A percentile compares a stretch with the other conserved stretches of the same genome.
Conservation (phyloP, 495 filamentous ascomycete species). For the Talaromyces stipitatus region DNA sequence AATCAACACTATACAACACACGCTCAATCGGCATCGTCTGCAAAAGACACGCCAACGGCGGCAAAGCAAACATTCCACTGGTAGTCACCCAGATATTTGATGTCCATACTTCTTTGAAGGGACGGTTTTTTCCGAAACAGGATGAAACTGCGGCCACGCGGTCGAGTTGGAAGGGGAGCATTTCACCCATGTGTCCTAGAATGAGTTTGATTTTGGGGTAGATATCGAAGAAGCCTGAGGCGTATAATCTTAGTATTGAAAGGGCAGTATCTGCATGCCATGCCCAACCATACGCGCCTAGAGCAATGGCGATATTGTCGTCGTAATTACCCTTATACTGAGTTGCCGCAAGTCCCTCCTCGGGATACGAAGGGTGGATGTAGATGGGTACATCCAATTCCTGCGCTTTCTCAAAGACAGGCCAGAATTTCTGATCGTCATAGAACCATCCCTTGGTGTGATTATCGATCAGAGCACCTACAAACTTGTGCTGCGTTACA, state of each 20-base stretch:
- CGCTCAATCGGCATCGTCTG: slow-evolving; percentile 39
- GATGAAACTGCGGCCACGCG: slow-evolving; percentile 14
- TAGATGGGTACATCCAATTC: slow-evolving; percentile 51
- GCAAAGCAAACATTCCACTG: slow-evolving; percentile 22
- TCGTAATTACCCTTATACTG: slow-evolving; percentile 29
- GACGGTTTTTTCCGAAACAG: slow-evolving; percentile 10
- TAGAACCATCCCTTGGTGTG: slow-evolving; percentile 42
- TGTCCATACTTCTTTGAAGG: slow-evolving; percentile 30
- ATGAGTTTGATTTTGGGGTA: slow-evolving; percentile 35
- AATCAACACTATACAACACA: slow-evolving; percentile 53
- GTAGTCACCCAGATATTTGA: slow-evolving; percentile 34
- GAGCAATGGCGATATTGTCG: slow-evolving; percentile 19
- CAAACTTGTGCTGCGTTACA: slow-evolving; percentile 37
- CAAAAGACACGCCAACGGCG: slow-evolving; percentile 33
- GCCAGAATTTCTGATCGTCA: slow-evolving; percentile 34
- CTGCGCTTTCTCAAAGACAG: slow-evolving; percentile 40
- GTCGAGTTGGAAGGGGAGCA: slow-evolving; percentile 36
- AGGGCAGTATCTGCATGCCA: slow-evolving; percentile 42
- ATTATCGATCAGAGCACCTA: slow-evolving; percentile 52
- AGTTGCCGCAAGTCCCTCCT: slow-evolving; percentile 12
- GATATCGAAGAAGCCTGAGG: slow-evolving; percentile 41
- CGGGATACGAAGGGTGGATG: slow-evolving; percentile 45
- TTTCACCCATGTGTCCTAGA: slow-evolving; percentile 39
- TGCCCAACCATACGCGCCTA: slow-evolving; percentile 34
- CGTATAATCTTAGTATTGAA: slow-evolving; percentile 31